A percentile compares a stretch with the other conserved stretches of the same genome.
These are phyloP conservation scores for Camelina laxa DNA, from an alignment of 345 rosid species.

Conservation along the genomic window DNA sequence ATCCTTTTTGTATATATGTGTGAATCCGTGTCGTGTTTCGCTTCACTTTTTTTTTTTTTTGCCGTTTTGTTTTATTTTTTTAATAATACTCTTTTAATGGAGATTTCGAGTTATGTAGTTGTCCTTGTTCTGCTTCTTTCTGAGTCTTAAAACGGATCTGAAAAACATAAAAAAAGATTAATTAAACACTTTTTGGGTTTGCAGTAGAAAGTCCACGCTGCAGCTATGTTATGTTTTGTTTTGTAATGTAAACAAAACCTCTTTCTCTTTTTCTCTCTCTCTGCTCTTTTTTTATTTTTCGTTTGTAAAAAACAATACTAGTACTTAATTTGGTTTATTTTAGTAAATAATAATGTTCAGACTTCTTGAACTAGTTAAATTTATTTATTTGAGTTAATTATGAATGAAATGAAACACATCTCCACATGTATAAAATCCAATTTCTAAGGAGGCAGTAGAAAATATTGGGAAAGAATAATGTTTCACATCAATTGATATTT, in stretches of 20 bases:
- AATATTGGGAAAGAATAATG: background rate
- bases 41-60: slow-evolving; percentile 27
- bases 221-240: slow-evolving; percentile 28
- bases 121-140: background rate
- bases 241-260: slow-evolving; percentile 6
- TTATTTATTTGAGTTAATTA: background rate
- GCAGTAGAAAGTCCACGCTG: slow-evolving; percentile 46
- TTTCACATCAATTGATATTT: background rate
- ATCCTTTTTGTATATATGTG: slow-evolving; percentile 41
- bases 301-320: background rate
- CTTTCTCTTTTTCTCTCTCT: background rate
- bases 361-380: background rate
- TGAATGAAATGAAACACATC: too few species aligned
- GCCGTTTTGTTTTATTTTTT: slow-evolving; percentile 25
- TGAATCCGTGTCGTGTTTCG: slow-evolving; percentile 48
- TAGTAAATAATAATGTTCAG: too few species aligned
- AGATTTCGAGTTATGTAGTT: slow-evolving; percentile 16
- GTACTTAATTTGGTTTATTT: background rate
- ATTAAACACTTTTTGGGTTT: slow-evolving; percentile 23
- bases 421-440: background rate
- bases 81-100: slow-evolving; percentile 27
- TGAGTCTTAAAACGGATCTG: slow-evolving; percentile 29
- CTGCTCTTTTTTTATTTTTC: background rate
- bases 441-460: background rate
- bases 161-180: slow-evolving; percentile 1